Percentiles rank a stretch among this genome's conserved stretches.
Evolutionary conservation across 805 yeast species (phyloP).

Genomic region (Kurtzmaniella fragi): DNA sequence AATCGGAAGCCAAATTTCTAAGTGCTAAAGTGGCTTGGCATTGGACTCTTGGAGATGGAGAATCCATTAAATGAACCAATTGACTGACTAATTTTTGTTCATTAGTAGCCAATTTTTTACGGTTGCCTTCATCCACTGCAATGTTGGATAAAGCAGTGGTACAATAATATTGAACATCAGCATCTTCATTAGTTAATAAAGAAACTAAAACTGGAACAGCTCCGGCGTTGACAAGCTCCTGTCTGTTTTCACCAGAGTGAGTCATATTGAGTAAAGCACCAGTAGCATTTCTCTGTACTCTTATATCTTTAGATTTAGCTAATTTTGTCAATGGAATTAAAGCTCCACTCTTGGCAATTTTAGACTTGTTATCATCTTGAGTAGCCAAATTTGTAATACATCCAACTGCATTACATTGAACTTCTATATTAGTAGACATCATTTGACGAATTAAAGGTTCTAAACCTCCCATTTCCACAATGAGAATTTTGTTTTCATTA

Average conservation of each 20-base stretch:
- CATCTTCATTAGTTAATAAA: constrained; percentile 76
- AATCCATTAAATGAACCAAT: constrained; percentile 86
- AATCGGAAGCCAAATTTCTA: constrained; percentile 93
- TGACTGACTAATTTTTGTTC: constrained; percentile 90
- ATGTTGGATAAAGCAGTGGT: constrained; percentile 95
- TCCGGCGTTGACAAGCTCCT: constrained; percentile 94
- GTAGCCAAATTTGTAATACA: constrained; percentile 98
- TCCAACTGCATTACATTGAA: constrained; percentile 98
- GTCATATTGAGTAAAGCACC: constrained; percentile 98
- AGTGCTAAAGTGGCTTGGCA: constrained; percentile 97
- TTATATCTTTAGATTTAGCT: constrained; percentile 88
- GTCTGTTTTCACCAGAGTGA: constrained; percentile 93
- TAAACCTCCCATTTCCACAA: constrained; percentile 97
- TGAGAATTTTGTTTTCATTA: constrained; percentile 86
- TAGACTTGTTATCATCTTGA: constrained; percentile 93
- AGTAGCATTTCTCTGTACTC: constrained; percentile 98
- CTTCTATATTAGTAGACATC: constrained; percentile 96
- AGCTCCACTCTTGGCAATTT: constrained; percentile 95
- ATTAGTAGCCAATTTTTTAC: constrained; percentile 82
- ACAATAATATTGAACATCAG: constrained; percentile 97
- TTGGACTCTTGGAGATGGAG: constrained; percentile 90
- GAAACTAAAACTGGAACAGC: constrained; percentile 96
- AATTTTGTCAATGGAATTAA: constrained; percentile 88
- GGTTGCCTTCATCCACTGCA: constrained; percentile 91
- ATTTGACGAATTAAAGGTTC: constrained; percentile 95